These are phyloP conservation scores for Agaricus sinodeliciosus DNA, from an alignment of 768 basidiomycete species.

Conservation along the genomic window DNA sequence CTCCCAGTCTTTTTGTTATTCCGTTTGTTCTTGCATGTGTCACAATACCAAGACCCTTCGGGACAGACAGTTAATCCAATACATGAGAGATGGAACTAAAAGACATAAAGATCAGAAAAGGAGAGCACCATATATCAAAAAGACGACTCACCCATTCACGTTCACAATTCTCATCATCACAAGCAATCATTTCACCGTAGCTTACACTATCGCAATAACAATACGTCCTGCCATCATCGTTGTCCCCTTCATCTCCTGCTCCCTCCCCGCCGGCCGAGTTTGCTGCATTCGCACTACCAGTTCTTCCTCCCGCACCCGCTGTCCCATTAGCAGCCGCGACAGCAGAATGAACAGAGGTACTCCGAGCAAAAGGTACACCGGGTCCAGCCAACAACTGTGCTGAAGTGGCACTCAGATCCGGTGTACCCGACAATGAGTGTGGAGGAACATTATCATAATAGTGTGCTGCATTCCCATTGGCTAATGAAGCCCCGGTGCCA, in stretches of 20 bases:
- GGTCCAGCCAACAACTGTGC: conserved; percentile 66
- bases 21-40: conserved; percentile 54
- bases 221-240: conserved; percentile 63
- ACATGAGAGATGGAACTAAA: conserved; percentile 76
- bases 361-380: conserved; percentile 66
- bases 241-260: conserved; percentile 38
- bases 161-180: conserved; percentile 75
- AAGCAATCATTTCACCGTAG: conserved; percentile 94
- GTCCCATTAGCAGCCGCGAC: conserved; percentile 25
- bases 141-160: conserved; percentile 79
- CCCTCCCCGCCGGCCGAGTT: conserved; percentile 28
- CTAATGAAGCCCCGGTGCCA: conserved; percentile 15
- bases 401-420: conserved; percentile 46
- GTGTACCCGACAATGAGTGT: conserved; percentile 29
- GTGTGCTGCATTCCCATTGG: conserved; percentile 18
- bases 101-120: conserved; percentile 7
- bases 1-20: conserved; percentile 44
- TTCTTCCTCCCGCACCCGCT: conserved; percentile 22
- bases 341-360: conserved; percentile 26
- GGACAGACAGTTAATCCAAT: conserved; percentile 63
- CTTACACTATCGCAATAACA: conserved; percentile 82
- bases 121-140: conserved; percentile 2
- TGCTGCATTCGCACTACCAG: neutral
- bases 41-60: conserved; percentile 72
- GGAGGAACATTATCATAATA: conserved; percentile 32